Evolutionary conservation across 2,329 filamentous ascomycete genomes (phyloP).

Genomic region (Byssochlamys sp.): DNA sequence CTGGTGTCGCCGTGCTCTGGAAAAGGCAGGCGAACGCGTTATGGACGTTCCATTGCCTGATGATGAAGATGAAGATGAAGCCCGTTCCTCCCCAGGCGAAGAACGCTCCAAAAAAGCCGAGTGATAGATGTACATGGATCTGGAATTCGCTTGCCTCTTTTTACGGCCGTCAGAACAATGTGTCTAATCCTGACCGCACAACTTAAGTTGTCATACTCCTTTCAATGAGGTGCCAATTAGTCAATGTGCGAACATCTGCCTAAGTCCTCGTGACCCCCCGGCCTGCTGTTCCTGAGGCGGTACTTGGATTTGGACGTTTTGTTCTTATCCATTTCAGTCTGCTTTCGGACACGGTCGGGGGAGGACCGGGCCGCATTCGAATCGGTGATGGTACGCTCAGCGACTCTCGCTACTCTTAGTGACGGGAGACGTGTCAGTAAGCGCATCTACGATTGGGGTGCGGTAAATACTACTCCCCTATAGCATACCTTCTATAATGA

Average conservation of each 20-base stretch:
- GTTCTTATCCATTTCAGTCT: slow-evolving; percentile 16
- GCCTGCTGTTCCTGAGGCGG: slow-evolving; percentile 16
- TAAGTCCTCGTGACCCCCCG: slow-evolving; percentile 26
- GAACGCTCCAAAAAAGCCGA: slow-evolving; percentile 19
- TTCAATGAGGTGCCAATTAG: slow-evolving; percentile 85
- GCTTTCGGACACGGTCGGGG: slow-evolving; percentile 18
- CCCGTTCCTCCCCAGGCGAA: slow-evolving; percentile 18
- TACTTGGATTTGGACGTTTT: slow-evolving; percentile 21
- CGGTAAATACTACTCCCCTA: neutral
- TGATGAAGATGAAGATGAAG: slow-evolving; percentile 50
- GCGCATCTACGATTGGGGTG: neutral
- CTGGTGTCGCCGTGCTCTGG: slow-evolving; percentile 62
- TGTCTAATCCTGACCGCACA: slow-evolving; percentile 51
- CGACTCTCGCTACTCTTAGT: neutral
- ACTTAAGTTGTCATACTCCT: slow-evolving; percentile 89
- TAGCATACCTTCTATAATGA: neutral
- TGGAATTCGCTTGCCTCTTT: neutral
- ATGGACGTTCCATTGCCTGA: slow-evolving; percentile 57
- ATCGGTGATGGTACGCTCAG: slow-evolving; percentile 11
- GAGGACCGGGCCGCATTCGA: slow-evolving; percentile 20
- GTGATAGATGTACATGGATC: slow-evolving; percentile 8
- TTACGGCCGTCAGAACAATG: slow-evolving; percentile 1
- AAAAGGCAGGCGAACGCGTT: slow-evolving; percentile 68
- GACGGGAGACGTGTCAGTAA: neutral
- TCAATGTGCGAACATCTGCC: slow-evolving; percentile 80